A percentile compares a stretch with the other conserved stretches of the same genome.
phyloP scores from a whole-genome alignment of 352 stramenopile species.

The Phytophthora ohioensis region DNA sequence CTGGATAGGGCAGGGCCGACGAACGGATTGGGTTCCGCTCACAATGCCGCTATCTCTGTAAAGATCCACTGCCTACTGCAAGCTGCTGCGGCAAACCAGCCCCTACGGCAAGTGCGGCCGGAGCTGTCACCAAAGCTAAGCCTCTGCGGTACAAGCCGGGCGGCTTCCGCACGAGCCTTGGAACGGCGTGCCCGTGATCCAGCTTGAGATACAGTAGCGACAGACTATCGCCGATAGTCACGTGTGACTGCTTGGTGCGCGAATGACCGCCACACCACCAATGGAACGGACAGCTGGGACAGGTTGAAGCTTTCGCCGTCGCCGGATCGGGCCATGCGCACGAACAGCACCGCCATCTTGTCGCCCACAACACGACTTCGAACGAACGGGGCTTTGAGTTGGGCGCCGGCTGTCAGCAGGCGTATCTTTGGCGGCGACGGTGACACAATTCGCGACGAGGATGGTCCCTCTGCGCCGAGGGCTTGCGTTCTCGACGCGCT shows the following conservation, averaged over 20 bases:
- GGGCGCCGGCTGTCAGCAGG: not conserved
- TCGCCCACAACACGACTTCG: constrained; percentile 12
- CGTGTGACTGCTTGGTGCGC: constrained; percentile 10
- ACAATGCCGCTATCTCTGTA: constrained; percentile 9
- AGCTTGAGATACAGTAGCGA: not conserved
- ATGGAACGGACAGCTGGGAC: constrained; percentile 12
- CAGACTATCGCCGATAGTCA: not conserved
- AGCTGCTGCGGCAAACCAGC: not conserved
- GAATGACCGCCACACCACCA: constrained; percentile 1
- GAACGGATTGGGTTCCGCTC: not conserved
- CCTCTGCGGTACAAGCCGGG: not conserved
- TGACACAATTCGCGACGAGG: constrained; percentile 2
- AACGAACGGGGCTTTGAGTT: constrained; percentile 6
- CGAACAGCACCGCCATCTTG: constrained; percentile 8
- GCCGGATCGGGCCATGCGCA: not conserved
- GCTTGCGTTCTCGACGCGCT: constrained; percentile 23
- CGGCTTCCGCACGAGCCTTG: not conserved
- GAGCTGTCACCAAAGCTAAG: not conserved
- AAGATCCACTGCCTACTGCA: constrained; percentile 24
- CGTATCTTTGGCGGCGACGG: not conserved
- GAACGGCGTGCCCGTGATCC: constrained; percentile 13
- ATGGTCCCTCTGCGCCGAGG: not conserved
- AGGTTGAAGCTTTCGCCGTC: constrained; percentile 13
- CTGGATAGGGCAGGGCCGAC: constrained; percentile 23
- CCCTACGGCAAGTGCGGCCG: constrained; percentile 8